Evolutionary conservation across 257 asterid genomes (phyloP).

Genomic region (Gentiana straminea): DNA sequence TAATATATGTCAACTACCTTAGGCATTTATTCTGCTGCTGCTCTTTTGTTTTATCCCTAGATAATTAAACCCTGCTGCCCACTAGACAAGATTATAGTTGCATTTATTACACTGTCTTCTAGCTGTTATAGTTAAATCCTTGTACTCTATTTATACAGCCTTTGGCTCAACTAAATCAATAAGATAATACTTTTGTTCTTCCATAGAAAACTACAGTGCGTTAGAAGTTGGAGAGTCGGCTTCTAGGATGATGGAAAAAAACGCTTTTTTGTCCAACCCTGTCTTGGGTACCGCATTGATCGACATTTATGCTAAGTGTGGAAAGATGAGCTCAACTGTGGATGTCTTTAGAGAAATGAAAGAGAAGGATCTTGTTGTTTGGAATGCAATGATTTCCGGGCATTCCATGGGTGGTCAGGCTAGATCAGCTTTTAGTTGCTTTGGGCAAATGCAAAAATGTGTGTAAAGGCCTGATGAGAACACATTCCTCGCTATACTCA

Average conservation of each 20-base stretch:
- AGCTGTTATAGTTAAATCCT: no score
- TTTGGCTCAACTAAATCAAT: no score
- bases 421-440: slow-evolving; percentile 29
- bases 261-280: slow-evolving; percentile 26
- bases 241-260: slow-evolving; percentile 19
- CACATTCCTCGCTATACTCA: slow-evolving; percentile 39
- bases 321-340: slow-evolving; percentile 26
- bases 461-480: slow-evolving; percentile 29
- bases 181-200: no score
- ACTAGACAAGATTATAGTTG: no score
- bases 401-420: slow-evolving; percentile 39
- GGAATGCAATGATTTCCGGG: slow-evolving; percentile 32
- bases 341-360: slow-evolving; percentile 23
- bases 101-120: no score
- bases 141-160: no score
- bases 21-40: no score
- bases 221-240: slow-evolving; percentile 37
- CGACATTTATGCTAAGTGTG: slow-evolving; percentile 38
- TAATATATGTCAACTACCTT: no score
- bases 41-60: no score
- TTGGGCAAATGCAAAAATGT: slow-evolving; percentile 21
- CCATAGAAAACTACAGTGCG: slow-evolving; percentile 8
- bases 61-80: no score
- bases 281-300: slow-evolving; percentile 36
- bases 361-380: slow-evolving; percentile 28